Percentiles rank a stretch among this genome's conserved stretches.
Evolutionary conservation across 768 basidiomycete genomes (phyloP).

Genomic region (Psilocybe subaeruginosa): DNA sequence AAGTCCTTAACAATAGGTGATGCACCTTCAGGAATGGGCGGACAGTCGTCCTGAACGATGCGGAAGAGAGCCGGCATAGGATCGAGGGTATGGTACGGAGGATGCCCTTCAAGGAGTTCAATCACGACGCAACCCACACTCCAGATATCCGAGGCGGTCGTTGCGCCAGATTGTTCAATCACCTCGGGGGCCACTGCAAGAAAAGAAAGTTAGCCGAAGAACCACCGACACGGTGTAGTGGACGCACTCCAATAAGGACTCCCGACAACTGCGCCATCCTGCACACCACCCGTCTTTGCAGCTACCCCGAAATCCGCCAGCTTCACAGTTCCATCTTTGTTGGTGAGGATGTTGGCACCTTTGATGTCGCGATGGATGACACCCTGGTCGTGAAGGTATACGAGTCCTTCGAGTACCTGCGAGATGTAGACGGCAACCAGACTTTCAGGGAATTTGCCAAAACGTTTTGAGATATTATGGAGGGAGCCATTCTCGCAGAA

Average conservation of each 20-base stretch:
- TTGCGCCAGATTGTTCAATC: constrained; percentile 96
- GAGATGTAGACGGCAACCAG: constrained; percentile 96
- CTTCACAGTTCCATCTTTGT: constrained; percentile 98
- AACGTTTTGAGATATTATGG: constrained; percentile 93
- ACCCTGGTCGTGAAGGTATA: constrained; percentile 98
- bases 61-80: constrained; percentile 99
- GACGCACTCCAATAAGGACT: constrained; percentile 97
- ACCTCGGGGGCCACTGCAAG: constrained; percentile 94
- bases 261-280: constrained; percentile 92
- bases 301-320: constrained; percentile 99
- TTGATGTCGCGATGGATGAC: constrained; percentile 99
- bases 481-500: constrained; percentile 99
- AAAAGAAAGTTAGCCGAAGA: constrained; percentile 8
- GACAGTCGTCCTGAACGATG: constrained; percentile 97
- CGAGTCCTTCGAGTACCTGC: constrained; percentile 93
- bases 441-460: constrained; percentile 98
- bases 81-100: constrained; percentile 93
- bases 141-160: constrained; percentile 98
- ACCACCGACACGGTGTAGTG: neutral
- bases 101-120: constrained; percentile 88
- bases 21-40: constrained; percentile 94
- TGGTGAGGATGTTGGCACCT: constrained; percentile 97
- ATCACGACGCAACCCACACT: constrained; percentile 98
- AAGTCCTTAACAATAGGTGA: constrained; percentile 97
- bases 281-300: constrained; percentile 71